These are phyloP conservation scores for Arthrobotrys sphaeroides DNA, from an alignment of 2,329 filamentous ascomycete genomes.

Conservation along the genomic window DNA sequence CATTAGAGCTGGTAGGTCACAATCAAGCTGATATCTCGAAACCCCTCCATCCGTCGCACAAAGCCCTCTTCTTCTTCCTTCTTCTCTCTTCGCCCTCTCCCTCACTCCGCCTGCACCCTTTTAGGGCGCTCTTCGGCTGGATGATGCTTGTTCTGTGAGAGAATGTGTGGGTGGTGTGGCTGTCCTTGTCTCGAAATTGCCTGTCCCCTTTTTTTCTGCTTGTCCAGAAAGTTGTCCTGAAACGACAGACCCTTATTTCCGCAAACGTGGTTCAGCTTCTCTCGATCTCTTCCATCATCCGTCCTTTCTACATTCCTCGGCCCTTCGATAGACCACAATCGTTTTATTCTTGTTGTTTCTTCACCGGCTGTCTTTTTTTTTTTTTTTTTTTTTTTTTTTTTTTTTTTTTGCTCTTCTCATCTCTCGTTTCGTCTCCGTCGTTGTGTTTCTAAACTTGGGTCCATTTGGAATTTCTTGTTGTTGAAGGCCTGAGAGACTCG, in stretches of 20 bases:
- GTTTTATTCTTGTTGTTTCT: conserved; percentile 11
- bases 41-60: conserved; percentile 50
- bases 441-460: conserved; percentile 32
- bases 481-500: background rate
- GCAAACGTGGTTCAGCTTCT: conserved; percentile 50
- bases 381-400: conserved; percentile 10
- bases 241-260: conserved; percentile 53
- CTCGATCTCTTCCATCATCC: conserved; percentile 35
- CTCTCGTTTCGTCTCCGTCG: no score
- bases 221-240: conserved; percentile 51
- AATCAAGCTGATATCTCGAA: conserved; percentile 54
- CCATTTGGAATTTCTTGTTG: conserved; percentile 40
- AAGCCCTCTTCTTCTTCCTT: background rate
- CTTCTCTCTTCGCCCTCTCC: background rate
- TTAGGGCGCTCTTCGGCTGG: conserved; percentile 40
- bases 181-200: conserved; percentile 53
- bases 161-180: conserved; percentile 48
- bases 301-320: conserved; percentile 49
- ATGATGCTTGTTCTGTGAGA: conserved; percentile 52
- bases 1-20: conserved; percentile 66
- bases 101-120: background rate
- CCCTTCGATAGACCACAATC: conserved; percentile 38
- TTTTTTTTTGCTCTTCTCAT: conserved; percentile 10
- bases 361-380: conserved; percentile 12
- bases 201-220: conserved; percentile 47